phyloP scores from a whole-genome alignment of 2,329 filamentous ascomycete genomes.

The Teratosphaeria epicoccoides region DNA sequence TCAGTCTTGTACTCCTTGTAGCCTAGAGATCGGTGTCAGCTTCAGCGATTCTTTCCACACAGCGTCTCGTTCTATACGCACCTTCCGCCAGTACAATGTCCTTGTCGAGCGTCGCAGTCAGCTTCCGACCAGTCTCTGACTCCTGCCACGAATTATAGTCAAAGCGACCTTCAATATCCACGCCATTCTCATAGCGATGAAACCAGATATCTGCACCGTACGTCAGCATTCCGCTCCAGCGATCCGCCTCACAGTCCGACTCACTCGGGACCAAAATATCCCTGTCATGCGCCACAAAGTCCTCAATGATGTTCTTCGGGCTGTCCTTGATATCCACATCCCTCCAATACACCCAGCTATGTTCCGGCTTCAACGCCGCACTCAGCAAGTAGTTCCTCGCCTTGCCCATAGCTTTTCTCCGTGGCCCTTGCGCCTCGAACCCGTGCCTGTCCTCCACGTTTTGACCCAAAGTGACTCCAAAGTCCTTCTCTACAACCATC shows the following conservation, averaged over 20 bases:
- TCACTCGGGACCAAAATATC: slow-evolving; percentile 92
- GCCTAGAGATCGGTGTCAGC: slow-evolving; percentile 37
- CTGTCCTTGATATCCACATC: slow-evolving; percentile 95
- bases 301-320: slow-evolving; percentile 77
- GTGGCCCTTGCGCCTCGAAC: slow-evolving; percentile 77
- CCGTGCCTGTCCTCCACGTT: slow-evolving; percentile 72
- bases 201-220: slow-evolving; percentile 76
- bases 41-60: background rate
- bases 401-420: slow-evolving; percentile 78
- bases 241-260: slow-evolving; percentile 27
- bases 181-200: slow-evolving; percentile 67
- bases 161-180: slow-evolving; percentile 90
- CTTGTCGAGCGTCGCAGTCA: slow-evolving; percentile 63
- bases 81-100: slow-evolving; percentile 82
- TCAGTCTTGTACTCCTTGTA: slow-evolving; percentile 92
- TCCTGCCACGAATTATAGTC: slow-evolving; percentile 99
- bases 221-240: slow-evolving; percentile 7
- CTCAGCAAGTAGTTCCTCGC: slow-evolving; percentile 87
- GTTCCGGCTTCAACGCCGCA: slow-evolving; percentile 76
- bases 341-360: slow-evolving; percentile 98
- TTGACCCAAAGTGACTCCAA: slow-evolving; percentile 65
- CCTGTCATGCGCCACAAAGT: slow-evolving; percentile 86
- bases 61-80: slow-evolving; percentile 24
- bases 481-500: slow-evolving; percentile 82
- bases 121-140: slow-evolving; percentile 68